A percentile compares a stretch with the other conserved stretches of the same genome.
Conservation (phyloP, 2,329 filamentous ascomycete genomes). For the Madurella mycetomatis region DNA sequence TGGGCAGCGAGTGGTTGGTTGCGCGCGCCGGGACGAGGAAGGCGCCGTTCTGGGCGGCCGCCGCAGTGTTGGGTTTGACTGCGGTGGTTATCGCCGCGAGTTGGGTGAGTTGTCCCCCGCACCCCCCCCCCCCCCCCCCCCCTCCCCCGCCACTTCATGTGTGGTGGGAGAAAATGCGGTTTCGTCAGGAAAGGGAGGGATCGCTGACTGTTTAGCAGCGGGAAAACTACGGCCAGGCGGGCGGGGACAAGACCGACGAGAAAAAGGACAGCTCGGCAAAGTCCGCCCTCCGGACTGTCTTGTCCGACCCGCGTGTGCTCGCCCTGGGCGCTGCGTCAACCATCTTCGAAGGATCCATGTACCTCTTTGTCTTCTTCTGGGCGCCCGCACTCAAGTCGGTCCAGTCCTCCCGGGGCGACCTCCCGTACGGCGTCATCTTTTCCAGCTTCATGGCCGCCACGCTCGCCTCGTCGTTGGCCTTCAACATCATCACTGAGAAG, state of each 20-base stretch:
- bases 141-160: no score
- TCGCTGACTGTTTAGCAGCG: slow-evolving; percentile 29
- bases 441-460: slow-evolving; percentile 53
- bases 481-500: slow-evolving; percentile 38
- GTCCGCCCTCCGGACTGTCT: slow-evolving; percentile 20
- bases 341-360: slow-evolving; percentile 56
- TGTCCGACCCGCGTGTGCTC: slow-evolving; percentile 43
- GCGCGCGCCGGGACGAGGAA: slow-evolving; percentile 42
- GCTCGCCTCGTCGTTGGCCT: slow-evolving; percentile 54
- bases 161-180: no score
- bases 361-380: slow-evolving; percentile 57
- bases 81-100: slow-evolving; percentile 40
- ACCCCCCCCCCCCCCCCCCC: not conserved
- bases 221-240: slow-evolving; percentile 45
- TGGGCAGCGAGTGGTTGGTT: slow-evolving; percentile 50
- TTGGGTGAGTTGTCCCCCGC: slow-evolving; percentile 39
- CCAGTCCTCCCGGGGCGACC: slow-evolving; percentile 22
- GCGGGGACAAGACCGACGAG: slow-evolving; percentile 17
- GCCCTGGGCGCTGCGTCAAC: slow-evolving; percentile 48
- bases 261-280: slow-evolving; percentile 5
- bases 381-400: slow-evolving; percentile 45
- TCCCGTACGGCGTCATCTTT: slow-evolving; percentile 45
- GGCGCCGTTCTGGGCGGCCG: slow-evolving; percentile 44
- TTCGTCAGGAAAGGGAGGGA: not conserved
- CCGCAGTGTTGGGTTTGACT: slow-evolving; percentile 38